Base-by-base conservation (phyloP, 257 asterid genomes). In the Nicotiana sylvestris region DNA sequence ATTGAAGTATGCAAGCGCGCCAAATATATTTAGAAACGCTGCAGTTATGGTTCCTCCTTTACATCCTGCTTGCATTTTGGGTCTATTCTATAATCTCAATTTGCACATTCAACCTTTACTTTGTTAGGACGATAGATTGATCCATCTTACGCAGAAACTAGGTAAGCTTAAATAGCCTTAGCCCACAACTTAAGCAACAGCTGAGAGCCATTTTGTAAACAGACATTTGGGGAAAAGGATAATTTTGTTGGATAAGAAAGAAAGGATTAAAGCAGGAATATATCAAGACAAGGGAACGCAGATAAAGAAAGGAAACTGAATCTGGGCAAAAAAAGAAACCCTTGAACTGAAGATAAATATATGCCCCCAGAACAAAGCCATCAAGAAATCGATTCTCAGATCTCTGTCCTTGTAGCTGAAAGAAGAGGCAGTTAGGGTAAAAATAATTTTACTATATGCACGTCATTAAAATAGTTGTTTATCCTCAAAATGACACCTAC, bases 361-460 rank as follows among this genome's bases (percentile, higher is more conserved):
- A n/a, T 80, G 90, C 97, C 93, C 82, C 93, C 93, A 92, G 97
- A 92, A 91, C 93, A 92, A 88, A 77, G 95, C 92, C 88, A 83
- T 76, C 92, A 90, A 88, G 91, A 89, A 88, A 88, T 81, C 84
- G 89, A 91, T 81, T 86, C 80, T 69, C 60, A 74, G 88, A 89
- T 87, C 88, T 84, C 87, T 29, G 78, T 76, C 89, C 90, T 87
- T 86, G 93, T 43, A 88, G 92, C 97, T 77, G 95, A 92, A 91
- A 91, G 93, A 91, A 92, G 95, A 89, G 95, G 97, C 91, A 82
- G 51, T 27, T 9, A 3, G 25, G 10, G 3, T 58, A 49, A 49
- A 74, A 74, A 13, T 25, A 25, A 49, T 49, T 49, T 72, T 49
- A 51, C 9, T 0, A 10, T 13, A 74, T 25, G 10, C 80, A 6